These are phyloP conservation scores for Solanum paucissectum DNA, from an alignment of 257 asterid genomes.

Conservation along the genomic window DNA sequence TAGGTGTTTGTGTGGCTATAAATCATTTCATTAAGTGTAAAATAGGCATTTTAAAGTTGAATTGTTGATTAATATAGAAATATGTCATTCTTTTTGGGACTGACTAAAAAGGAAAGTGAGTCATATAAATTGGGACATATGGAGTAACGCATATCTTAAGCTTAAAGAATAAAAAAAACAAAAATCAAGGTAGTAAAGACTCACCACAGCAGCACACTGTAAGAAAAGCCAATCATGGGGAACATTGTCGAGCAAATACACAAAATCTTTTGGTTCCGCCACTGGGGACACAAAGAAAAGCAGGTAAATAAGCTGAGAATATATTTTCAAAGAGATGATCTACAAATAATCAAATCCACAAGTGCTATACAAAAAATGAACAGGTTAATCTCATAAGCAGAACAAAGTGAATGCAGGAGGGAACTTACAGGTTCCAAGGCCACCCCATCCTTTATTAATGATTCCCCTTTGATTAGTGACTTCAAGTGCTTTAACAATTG, in stretches of 20 bases:
- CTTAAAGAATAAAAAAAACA: background rate
- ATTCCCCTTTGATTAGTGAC: constrained; percentile 78
- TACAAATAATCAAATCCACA: background rate
- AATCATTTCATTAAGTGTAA: background rate
- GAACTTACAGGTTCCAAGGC: constrained; percentile 62
- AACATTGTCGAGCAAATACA: constrained; percentile 61
- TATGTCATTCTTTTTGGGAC: background rate
- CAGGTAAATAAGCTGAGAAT: background rate
- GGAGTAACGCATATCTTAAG: background rate
- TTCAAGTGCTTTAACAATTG: constrained; percentile 70
- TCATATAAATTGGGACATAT: background rate
- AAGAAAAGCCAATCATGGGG: constrained; percentile 94
- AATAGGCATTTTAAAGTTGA: background rate
- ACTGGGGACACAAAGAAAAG: constrained; percentile 26
- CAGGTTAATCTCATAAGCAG: background rate
- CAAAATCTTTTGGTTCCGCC: constrained; percentile 58
- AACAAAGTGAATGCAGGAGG: background rate
- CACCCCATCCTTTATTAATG: constrained; percentile 97
- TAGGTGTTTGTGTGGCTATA: background rate
- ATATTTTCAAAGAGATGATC: background rate
- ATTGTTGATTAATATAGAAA: too few relatives aligned
- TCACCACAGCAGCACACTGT: constrained; percentile 83
- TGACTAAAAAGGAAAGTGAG: background rate
- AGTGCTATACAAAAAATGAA: background rate
- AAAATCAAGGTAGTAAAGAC: constrained; percentile 2